Base-by-base conservation (phyloP, 176 grass and related monocot species). In the Rhynchospora pubera region DNA sequence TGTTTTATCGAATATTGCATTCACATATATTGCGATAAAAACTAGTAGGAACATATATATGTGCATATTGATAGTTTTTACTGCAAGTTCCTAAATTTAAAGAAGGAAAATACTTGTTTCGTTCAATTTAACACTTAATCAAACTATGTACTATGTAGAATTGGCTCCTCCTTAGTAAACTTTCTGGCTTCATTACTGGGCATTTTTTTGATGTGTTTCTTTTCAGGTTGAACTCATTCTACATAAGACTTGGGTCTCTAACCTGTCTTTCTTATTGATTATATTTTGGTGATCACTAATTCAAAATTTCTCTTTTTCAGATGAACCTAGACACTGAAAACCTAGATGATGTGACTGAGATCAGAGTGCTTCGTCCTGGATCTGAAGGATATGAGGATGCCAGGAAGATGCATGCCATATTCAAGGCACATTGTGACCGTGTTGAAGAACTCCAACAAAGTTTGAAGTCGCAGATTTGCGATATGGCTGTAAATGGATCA, bases 351-450 rank as follows among this genome's bases (percentile, higher is more conserved):
- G n/a, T 21, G 2, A 43, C 9, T 65, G 58, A 57, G n/a, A 62
- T 81, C 42, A 62, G 60, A 65, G n/a, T 81, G 32, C 58, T 81
- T 63, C 55, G 39, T 61, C 79, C 79, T 47, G 79, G 79, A 13
- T 65, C 42, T 9, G 39, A 81, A 65, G 79, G 57, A 81, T 81
- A 62, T 16, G 79, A 81, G 21, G 11, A 46, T 15, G 55, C 79
- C 15, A 45, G 44, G 11, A 61, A 24, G 79, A 47, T 81, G 16
- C 57, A 0, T 26, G 21, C 48, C 14, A 34, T 32, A 21, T 63
- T 46, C n/a, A 51, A 48, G 16, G 57, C 42, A 9, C 61, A 62
- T 63, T 48, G 46, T 65, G 57, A 65, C n/a, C 60, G 14, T 63
- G 16, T 81, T 16, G 58, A 81, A 65, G 59, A 10, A 19, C 79